These are phyloP conservation scores for Starmerella davenportii DNA, from an alignment of 805 yeast genomes.

Conservation along the genomic window DNA sequence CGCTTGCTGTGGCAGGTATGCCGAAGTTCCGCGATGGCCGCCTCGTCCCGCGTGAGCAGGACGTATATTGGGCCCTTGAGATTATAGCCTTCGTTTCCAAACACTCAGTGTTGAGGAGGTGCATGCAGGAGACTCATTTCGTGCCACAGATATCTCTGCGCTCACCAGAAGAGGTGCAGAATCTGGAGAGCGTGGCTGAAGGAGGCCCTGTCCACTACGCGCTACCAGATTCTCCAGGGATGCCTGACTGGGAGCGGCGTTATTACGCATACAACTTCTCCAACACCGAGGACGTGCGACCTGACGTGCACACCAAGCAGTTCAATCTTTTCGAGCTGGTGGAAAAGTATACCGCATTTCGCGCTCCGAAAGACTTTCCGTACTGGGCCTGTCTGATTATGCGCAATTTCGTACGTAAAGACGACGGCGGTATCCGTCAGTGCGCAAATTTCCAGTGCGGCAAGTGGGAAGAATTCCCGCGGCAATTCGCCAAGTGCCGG, in stretches of 20 bases:
- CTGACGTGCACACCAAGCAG: constrained; percentile 29
- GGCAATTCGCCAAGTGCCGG: constrained; percentile 88
- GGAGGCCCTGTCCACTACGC: constrained; percentile 5
- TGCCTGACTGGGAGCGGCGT: constrained; percentile 1
- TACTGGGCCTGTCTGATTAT: constrained; percentile 98
- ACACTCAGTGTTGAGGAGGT: constrained; percentile 60
- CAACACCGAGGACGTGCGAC: constrained; percentile 25
- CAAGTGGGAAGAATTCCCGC: constrained; percentile 76
- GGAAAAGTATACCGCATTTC: constrained; percentile 64
- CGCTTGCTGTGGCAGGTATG: constrained; percentile 24
- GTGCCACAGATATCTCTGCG: constrained; percentile 47
- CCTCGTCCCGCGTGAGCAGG: constrained; percentile 81
- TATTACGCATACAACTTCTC: constrained; percentile 23
- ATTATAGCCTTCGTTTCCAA: constrained; percentile 83
- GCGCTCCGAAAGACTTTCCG: constrained; percentile 60
- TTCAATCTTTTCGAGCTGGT: constrained; percentile 72
- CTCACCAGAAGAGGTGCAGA: constrained; percentile 9
- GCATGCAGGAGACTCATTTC: constrained; percentile 56
- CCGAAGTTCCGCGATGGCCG: constrained; percentile 45
- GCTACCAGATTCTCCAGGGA: no score
- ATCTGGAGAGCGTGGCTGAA: constrained; percentile 1
- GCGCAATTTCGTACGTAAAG: constrained; percentile 86
- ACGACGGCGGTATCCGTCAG: constrained; percentile 87
- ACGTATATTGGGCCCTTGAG: constrained; percentile 84
- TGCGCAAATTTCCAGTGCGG: constrained; percentile 91